Conservation (phyloP, 805 yeast species). For the Schwanniomyces sp. region DNA sequence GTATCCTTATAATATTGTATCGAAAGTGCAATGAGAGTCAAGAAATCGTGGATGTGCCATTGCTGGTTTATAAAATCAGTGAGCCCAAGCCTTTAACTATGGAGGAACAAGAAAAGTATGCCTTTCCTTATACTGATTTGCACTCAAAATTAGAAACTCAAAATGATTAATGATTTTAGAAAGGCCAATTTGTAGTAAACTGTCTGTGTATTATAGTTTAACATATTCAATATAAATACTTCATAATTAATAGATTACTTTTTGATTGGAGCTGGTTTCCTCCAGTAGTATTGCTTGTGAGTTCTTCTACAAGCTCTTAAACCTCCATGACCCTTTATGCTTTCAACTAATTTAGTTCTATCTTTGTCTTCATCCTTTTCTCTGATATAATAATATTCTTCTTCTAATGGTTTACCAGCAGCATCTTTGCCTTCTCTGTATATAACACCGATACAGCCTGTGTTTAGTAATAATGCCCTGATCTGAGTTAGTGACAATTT, state of each 20-base stretch:
- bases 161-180: too few relatives aligned
- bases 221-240: neutral
- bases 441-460: conserved; percentile 79
- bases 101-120: conserved; percentile 22
- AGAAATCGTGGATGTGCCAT: neutral
- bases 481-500: conserved; percentile 44
- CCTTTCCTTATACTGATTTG: conserved; percentile 23
- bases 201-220: neutral
- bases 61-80: conserved; percentile 14
- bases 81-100: conserved; percentile 25
- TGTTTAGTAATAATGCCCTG: conserved; percentile 42
- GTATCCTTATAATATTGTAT: conserved; percentile 16
- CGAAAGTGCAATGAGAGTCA: neutral
- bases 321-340: conserved; percentile 76
- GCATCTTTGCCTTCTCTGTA: conserved; percentile 92
- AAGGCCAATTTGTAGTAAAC: neutral
- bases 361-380: conserved; percentile 75
- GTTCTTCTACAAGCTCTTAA: conserved; percentile 88
- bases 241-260: conserved; percentile 15
- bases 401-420: conserved; percentile 91
- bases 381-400: conserved; percentile 87
- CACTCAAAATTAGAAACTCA: neutral
- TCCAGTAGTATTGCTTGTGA: conserved; percentile 87
- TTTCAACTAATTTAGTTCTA: conserved; percentile 68
- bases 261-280: conserved; percentile 53